Evolutionary conservation across 1,284 basidiomycete species (phyloP), one percentile per base, ranked within the genome.

Genomic region (Irpex sp.): DNA sequence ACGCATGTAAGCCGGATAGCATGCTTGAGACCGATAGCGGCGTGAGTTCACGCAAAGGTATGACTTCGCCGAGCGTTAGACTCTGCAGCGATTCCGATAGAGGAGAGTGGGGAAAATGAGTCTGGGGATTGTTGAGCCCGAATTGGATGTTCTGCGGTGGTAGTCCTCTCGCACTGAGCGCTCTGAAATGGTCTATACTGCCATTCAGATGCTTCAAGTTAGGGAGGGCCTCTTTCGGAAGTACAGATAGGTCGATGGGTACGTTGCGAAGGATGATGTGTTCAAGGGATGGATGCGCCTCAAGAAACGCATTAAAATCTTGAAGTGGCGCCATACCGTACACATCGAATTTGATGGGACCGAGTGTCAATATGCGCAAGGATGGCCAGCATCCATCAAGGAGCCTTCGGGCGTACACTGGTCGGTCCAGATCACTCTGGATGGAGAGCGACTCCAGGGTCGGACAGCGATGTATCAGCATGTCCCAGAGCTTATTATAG

Each of bases 21-120:
- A 86, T 75, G 45, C 77, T 78, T 3, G 84, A 80, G 2, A 90
- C 77, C 7, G 82, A 76, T 35, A 86, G 75, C 1, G 85, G 82
- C 5, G 86, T 84, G 14, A 87, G 74, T 63, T 90, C 87, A 35
- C 87, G 82, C 3, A 88, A 82, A 57, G 81, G 74, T 65, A 90
- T 79, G 1, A 87, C 78, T 61, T 90, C 86, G n/a, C 83, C 79
- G 63, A 90, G 80, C 5, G 80, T 75, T 12, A 88, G 77, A 9
- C 80, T 79, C 56, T 78, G 58, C 33, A 76, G 64, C 18, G 70
- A 70, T 59, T 70, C 68, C 21, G 68, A 68, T 42, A 80, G 58
- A 82, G 76, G 62, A 70, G 74, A 55, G 69, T 72, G 63, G 78
- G 79, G 10, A 3, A 64, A 57, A 23, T 58, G 52, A 19, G 59